A percentile compares a stretch with the other conserved stretches of the same genome.
Evolutionary conservation across 176 grass and related monocot species (phyloP).

Genomic region (Dactylis glomerata): DNA sequence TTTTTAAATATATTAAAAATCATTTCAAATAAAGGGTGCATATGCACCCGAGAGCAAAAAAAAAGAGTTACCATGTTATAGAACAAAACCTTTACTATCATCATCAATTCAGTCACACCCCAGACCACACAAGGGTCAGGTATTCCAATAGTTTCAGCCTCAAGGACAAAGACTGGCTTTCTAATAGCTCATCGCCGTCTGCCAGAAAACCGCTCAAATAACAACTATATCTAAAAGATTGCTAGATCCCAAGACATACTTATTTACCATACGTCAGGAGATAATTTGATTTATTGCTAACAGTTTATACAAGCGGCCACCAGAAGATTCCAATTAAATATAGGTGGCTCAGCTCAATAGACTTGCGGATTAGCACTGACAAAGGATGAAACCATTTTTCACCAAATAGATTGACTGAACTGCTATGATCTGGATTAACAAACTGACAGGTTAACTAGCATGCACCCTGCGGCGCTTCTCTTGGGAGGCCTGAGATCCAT

Average conservation of each 20-base stretch:
- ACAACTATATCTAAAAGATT: background rate
- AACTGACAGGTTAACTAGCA: constrained; percentile 21
- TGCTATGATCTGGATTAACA: constrained; percentile 10
- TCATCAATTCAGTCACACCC: background rate
- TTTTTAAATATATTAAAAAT: no score
- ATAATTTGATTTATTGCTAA: constrained; percentile 36
- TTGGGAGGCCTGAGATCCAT: constrained; percentile 3
- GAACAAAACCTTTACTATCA: background rate
- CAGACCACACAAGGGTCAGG: background rate
- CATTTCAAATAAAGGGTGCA: no score
- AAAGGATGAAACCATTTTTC: constrained; percentile 12
- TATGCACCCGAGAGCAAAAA: no score
- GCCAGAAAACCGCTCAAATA: background rate
- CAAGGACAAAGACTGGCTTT: background rate
- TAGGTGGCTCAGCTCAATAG: constrained; percentile 22
- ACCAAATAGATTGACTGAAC: constrained; percentile 11
- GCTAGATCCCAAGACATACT: background rate
- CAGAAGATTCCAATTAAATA: constrained; percentile 22
- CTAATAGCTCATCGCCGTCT: background rate
- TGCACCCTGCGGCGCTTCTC: constrained; percentile 37
- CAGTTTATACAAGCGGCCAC: constrained; percentile 25
- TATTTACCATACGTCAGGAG: constrained; percentile 13
- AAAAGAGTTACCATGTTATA: background rate
- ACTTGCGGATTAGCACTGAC: background rate
- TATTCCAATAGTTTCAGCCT: background rate